Conservation (phyloP, 164 flowering plant species). For the Annona cherimola region DNA sequence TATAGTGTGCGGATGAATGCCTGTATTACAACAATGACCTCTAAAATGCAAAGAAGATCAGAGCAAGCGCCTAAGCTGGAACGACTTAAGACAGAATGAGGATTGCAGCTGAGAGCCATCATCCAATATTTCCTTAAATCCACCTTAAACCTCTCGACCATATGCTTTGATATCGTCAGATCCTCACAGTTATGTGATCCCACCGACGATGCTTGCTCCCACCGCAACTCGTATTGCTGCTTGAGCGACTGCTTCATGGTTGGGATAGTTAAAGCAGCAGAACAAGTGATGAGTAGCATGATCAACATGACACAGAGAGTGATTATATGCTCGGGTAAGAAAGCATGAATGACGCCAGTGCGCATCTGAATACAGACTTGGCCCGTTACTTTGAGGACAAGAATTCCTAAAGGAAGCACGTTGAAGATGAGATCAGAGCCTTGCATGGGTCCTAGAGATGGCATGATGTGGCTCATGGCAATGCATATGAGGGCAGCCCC, state of each 20-base stretch:
- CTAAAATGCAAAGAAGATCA: too few species aligned
- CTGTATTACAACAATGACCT: conserved; percentile 43
- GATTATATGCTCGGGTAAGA: conserved; percentile 4
- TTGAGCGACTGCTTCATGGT: conserved; percentile 4
- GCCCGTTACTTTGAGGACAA: neutral
- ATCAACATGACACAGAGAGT: conserved; percentile 6
- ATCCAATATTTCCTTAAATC: conserved; percentile 46
- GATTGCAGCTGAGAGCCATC: conserved; percentile 60
- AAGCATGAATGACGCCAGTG: conserved; percentile 10
- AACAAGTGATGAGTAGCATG: conserved; percentile 1
- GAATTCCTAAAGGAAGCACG: conserved; percentile 38
- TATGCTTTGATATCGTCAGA: too few species aligned
- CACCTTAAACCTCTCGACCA: conserved; percentile 24
- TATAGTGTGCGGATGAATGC: too few species aligned
- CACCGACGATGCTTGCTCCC: neutral
- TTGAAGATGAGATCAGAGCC: conserved; percentile 35
- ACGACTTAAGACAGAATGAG: conserved; percentile 69
- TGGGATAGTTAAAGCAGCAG: conserved; percentile 5
- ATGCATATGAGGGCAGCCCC: conserved; percentile 35
- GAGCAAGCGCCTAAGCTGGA: too few species aligned
- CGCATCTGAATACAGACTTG: conserved; percentile 10
- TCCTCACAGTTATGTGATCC: neutral
- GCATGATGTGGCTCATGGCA: conserved; percentile 51
- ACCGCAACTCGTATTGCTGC: neutral
- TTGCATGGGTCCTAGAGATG: conserved; percentile 52